Conservation (phyloP, 1,139 yeast genomes). For the Pichiaceae sp. region DNA sequence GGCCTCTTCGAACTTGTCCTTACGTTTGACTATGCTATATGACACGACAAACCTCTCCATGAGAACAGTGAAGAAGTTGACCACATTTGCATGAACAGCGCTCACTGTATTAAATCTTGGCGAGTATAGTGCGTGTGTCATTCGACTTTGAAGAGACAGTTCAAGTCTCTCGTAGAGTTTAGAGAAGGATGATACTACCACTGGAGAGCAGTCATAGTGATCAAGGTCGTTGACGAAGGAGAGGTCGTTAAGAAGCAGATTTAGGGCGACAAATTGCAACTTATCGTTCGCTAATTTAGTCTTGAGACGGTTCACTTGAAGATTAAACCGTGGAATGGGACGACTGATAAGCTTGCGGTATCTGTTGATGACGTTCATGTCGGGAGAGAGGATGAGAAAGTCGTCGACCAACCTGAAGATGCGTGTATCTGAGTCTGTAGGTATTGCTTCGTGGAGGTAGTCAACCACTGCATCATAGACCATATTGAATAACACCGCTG, state of each 20-base stretch:
- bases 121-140: slow-evolving; percentile 1
- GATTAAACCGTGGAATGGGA: slow-evolving; percentile 50
- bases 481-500: slow-evolving; percentile 68
- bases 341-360: slow-evolving; percentile 23
- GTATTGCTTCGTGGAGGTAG: slow-evolving; percentile 24
- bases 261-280: slow-evolving; percentile 20
- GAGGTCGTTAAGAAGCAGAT: slow-evolving; percentile 20
- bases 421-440: slow-evolving; percentile 25
- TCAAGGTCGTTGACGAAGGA: slow-evolving; percentile 20
- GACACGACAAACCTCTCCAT: slow-evolving; percentile 15
- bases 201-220: slow-evolving; percentile 12
- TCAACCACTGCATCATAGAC: slow-evolving; percentile 59
- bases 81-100: slow-evolving; percentile 8
- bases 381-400: slow-evolving; percentile 58
- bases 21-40: slow-evolving; percentile 5
- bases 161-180: slow-evolving; percentile 11
- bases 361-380: slow-evolving; percentile 17
- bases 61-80: slow-evolving; percentile 5
- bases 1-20: slow-evolving; percentile 3
- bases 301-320: slow-evolving; percentile 49
- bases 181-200: slow-evolving; percentile 14
- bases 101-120: slow-evolving; percentile 2
- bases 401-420: slow-evolving; percentile 78
- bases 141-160: slow-evolving; percentile 5
- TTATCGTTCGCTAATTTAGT: slow-evolving; percentile 26